phyloP scores from a whole-genome alignment of 176 grass and related monocot species.

The Carex parvula region DNA sequence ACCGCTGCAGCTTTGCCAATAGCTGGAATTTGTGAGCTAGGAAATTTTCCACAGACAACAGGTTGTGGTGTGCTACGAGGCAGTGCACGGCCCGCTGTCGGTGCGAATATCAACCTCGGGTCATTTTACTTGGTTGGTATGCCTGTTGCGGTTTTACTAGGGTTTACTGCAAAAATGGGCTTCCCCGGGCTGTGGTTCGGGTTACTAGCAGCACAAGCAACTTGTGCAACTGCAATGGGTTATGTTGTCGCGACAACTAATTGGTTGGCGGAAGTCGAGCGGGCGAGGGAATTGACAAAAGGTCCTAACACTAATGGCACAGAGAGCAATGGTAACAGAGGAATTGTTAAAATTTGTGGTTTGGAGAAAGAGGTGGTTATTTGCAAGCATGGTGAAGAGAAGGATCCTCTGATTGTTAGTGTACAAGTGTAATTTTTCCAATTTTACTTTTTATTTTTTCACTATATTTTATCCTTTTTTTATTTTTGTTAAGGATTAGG shows the following conservation, averaged over 20 bases:
- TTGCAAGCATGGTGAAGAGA: slow-evolving; percentile 21
- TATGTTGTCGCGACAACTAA: slow-evolving; percentile 54
- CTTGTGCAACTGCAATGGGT: slow-evolving; percentile 72
- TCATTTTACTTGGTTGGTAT: slow-evolving; percentile 97
- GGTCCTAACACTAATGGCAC: neutral
- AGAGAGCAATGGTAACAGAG: slow-evolving; percentile 3
- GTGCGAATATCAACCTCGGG: slow-evolving; percentile 78
- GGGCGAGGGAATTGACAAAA: slow-evolving; percentile 69
- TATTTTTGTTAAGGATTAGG: neutral
- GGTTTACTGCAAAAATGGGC: slow-evolving; percentile 59
- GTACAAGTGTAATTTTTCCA: slow-evolving; percentile 19
- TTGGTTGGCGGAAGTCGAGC: slow-evolving; percentile 65
- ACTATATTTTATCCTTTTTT: slow-evolving; percentile 3
- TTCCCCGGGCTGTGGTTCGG: slow-evolving; percentile 89
- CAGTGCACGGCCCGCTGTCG: slow-evolving; percentile 59
- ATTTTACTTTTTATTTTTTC: neutral
- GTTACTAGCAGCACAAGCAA: slow-evolving; percentile 74
- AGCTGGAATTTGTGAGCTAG: slow-evolving; percentile 90
- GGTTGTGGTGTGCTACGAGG: slow-evolving; percentile 90
- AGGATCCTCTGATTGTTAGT: slow-evolving; percentile 27
- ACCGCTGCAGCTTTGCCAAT: slow-evolving; percentile 82
- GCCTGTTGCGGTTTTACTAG: slow-evolving; percentile 72
- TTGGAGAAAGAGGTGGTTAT: slow-evolving; percentile 24
- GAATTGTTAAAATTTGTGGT: slow-evolving; percentile 18
- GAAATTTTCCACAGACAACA: slow-evolving; percentile 89